These are phyloP conservation scores for Patellifolia procumbens DNA, from an alignment of 179 eudicot species.

Conservation along the genomic window DNA sequence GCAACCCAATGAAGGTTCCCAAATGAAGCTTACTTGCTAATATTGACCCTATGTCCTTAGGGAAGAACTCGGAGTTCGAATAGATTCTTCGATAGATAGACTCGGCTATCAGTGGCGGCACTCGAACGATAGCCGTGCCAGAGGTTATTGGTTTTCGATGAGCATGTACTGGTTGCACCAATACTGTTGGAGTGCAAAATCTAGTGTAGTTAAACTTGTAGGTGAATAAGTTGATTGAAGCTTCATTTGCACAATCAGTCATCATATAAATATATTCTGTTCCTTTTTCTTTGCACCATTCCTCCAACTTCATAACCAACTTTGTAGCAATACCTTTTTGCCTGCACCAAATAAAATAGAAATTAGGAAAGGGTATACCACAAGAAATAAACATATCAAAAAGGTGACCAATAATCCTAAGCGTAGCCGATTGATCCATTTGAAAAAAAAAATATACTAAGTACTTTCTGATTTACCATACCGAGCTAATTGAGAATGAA, in stretches of 20 bases:
- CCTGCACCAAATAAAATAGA: constrained; percentile 35
- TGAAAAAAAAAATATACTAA: too few relatives aligned
- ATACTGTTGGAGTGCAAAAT: constrained; percentile 56
- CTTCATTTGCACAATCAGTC: constrained; percentile 64
- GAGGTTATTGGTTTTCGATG: constrained; percentile 59
- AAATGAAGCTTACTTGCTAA: constrained; percentile 54
- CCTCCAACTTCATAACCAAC: constrained; percentile 54
- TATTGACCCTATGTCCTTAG: constrained; percentile 58
- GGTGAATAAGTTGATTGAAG: constrained; percentile 80
- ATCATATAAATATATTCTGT: constrained; percentile 84
- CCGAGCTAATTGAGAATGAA: too few relatives aligned
- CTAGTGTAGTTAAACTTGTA: constrained; percentile 50
- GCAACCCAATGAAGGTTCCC: constrained; percentile 77
- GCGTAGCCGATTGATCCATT: too few relatives aligned
- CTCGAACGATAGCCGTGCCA: constrained; percentile 33
- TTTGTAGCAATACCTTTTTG: constrained; percentile 69
- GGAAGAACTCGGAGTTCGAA: constrained; percentile 55
- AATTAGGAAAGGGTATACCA: background rate
- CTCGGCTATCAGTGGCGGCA: constrained; percentile 47
- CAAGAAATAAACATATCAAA: background rate
- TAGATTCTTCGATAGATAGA: constrained; percentile 49
- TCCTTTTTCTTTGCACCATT: constrained; percentile 70
- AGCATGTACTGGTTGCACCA: constrained; percentile 85
- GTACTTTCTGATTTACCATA: too few relatives aligned
- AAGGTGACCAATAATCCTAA: too few relatives aligned